A percentile compares a stretch with the other conserved stretches of the same genome.
Evolutionary conservation across 345 rosid genomes (phyloP).

Genomic region (Dipteronia sinensis): DNA sequence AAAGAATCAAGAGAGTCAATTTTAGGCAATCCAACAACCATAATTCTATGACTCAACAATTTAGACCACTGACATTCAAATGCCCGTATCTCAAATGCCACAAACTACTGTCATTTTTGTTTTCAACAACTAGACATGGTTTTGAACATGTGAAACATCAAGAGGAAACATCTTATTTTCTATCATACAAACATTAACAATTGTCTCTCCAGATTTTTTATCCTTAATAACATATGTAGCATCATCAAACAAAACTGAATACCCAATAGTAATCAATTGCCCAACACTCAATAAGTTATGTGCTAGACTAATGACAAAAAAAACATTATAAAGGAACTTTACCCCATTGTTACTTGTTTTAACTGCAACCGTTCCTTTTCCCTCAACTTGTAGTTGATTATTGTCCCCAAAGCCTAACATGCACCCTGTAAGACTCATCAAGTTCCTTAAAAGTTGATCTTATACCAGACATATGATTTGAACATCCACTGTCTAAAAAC

Average conservation of each 20-base stretch:
- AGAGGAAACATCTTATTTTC: neutral
- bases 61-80: too few relatives aligned
- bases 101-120: too few relatives aligned
- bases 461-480: neutral
- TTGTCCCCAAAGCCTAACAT: slow-evolving; percentile 1
- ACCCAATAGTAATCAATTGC: neutral
- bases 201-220: neutral
- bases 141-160: too few relatives aligned
- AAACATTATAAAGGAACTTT: too few relatives aligned
- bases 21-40: too few relatives aligned
- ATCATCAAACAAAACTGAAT: slow-evolving; percentile 8
- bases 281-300: neutral
- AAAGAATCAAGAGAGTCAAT: too few relatives aligned
- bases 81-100: too few relatives aligned
- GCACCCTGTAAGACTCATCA: neutral
- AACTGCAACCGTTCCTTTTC: neutral
- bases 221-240: neutral
- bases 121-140: too few relatives aligned
- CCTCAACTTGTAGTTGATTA: slow-evolving; percentile 5
- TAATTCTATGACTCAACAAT: too few relatives aligned
- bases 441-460: neutral
- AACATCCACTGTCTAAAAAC: neutral
- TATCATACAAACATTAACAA: neutral
- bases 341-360: too few relatives aligned
- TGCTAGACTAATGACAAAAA: too few relatives aligned